A percentile compares a stretch with the other conserved stretches of the same genome.
These are phyloP conservation scores for Eucalyptus microcorys DNA, from an alignment of 345 rosid species.

Conservation along the genomic window DNA sequence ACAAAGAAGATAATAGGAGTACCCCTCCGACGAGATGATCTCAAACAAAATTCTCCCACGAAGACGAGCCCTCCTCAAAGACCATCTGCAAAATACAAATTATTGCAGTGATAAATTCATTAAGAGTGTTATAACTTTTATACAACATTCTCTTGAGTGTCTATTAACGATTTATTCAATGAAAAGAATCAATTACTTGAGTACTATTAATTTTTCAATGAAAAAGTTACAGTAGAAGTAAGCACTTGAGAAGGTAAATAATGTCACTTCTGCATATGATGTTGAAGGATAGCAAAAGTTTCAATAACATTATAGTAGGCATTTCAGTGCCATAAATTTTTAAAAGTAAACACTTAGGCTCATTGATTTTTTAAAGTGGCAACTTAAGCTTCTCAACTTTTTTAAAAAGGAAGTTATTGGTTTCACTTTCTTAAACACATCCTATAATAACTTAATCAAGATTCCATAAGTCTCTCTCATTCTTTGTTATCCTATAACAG, in stretches of 20 bases:
- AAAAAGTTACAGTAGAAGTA: too few species aligned
- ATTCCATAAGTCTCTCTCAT: background rate
- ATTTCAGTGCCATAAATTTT: background rate
- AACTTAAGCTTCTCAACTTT: background rate
- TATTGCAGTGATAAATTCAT: too few species aligned
- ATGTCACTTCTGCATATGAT: fast-evolving
- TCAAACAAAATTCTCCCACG: background rate
- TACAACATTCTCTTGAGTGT: fast-evolving
- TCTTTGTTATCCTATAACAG: background rate
- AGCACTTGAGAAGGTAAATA: too few species aligned
- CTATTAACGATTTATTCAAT: background rate
- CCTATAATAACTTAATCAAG: background rate
- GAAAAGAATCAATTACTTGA: too few species aligned
- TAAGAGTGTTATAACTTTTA: background rate
- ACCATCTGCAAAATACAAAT: background rate
- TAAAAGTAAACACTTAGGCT: background rate
- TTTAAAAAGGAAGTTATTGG: background rate
- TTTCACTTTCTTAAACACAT: background rate
- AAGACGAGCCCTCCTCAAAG: background rate
- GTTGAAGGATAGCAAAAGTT: background rate
- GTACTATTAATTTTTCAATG: too few species aligned
- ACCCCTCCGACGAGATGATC: background rate
- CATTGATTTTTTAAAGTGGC: background rate
- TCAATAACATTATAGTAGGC: too few species aligned
- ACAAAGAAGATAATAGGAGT: too few species aligned